A percentile compares a stretch with the other conserved stretches of the same genome.
Conservation (phyloP, 768 basidiomycete species). For the Mycena indigotica region DNA sequence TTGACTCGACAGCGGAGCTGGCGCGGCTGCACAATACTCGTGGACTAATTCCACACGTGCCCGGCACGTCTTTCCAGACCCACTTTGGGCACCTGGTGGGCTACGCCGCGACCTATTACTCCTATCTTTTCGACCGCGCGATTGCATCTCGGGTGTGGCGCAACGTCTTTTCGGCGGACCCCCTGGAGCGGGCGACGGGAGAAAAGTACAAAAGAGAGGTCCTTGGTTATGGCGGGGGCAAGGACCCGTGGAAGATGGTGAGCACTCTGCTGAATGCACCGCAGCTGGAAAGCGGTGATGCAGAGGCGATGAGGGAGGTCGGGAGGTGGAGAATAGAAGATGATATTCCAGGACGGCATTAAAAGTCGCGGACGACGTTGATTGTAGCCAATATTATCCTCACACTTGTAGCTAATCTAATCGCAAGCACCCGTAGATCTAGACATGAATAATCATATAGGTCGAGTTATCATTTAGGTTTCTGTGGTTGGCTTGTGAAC, state of each 20-base stretch:
- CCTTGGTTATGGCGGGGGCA: conserved; percentile 81
- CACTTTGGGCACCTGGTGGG: conserved; percentile 95
- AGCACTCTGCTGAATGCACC: conserved; percentile 66
- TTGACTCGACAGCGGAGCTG: conserved; percentile 74
- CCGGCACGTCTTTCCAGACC: conserved; percentile 89
- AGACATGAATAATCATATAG: background rate
- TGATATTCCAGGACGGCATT: conserved; percentile 68
- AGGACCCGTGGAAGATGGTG: conserved; percentile 94
- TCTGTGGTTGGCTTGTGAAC: too few relatives aligned
- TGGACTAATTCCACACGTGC: conserved; percentile 82
- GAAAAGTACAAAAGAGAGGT: conserved; percentile 81
- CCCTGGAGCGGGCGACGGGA: conserved; percentile 71
- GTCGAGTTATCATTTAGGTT: too few relatives aligned
- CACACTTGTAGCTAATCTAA: background rate
- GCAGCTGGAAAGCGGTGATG: conserved; percentile 70
- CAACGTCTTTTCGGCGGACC: conserved; percentile 67
- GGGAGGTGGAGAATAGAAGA: conserved; percentile 88
- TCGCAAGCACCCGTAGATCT: background rate
- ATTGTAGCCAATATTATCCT: conserved; percentile 7
- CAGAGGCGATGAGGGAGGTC: conserved; percentile 84
- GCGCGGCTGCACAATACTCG: conserved; percentile 63
- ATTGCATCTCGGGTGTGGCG: conserved; percentile 93
- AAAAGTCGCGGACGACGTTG: too few relatives aligned
- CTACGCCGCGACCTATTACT: conserved; percentile 97
- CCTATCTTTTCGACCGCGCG: conserved; percentile 94